Conservation (phyloP, 2,329 filamentous ascomycete genomes). For the Orbilia oligospora region DNA sequence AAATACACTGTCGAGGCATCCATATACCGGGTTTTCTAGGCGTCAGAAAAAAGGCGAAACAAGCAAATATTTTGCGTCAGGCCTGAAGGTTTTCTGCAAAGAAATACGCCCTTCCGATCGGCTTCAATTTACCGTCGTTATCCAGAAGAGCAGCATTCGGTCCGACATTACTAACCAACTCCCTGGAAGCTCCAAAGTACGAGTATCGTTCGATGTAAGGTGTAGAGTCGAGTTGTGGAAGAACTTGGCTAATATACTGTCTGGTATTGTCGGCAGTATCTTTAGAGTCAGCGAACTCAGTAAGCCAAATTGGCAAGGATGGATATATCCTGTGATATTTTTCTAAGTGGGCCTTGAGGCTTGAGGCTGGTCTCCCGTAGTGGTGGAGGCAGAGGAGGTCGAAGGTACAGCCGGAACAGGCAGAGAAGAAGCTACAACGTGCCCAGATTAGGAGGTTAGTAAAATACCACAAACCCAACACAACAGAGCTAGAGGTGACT, state of each 20-base stretch:
- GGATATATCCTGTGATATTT: conserved; percentile 24
- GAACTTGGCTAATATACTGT: conserved; percentile 8
- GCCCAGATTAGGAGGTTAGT: neutral
- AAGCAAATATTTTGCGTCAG: too few relatives aligned
- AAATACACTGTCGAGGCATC: too few relatives aligned
- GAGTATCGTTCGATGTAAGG: conserved; percentile 27
- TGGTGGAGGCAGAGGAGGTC: conserved; percentile 27
- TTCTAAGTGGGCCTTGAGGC: conserved; percentile 16
- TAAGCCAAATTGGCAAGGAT: conserved; percentile 11
- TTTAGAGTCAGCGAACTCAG: conserved; percentile 32
- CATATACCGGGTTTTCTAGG: too few relatives aligned
- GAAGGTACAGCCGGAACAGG: conserved; percentile 19
- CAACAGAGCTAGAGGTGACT: neutral
- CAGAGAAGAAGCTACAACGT: conserved; percentile 6
- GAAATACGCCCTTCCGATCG: conserved; percentile 7
- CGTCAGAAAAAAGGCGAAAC: too few relatives aligned
- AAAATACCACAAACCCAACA: conserved; percentile 15
- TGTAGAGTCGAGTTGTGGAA: neutral
- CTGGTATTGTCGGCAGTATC: neutral
- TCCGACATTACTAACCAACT: conserved; percentile 25
- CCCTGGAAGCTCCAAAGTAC: conserved; percentile 18
- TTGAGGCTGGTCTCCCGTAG: conserved; percentile 26
- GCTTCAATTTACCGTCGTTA: conserved; percentile 6
- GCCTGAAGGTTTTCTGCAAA: neutral
- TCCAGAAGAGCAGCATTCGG: conserved; percentile 31